Evolutionary conservation across 257 asterid genomes (phyloP).

Genomic region (Knoxia roxburghii): DNA sequence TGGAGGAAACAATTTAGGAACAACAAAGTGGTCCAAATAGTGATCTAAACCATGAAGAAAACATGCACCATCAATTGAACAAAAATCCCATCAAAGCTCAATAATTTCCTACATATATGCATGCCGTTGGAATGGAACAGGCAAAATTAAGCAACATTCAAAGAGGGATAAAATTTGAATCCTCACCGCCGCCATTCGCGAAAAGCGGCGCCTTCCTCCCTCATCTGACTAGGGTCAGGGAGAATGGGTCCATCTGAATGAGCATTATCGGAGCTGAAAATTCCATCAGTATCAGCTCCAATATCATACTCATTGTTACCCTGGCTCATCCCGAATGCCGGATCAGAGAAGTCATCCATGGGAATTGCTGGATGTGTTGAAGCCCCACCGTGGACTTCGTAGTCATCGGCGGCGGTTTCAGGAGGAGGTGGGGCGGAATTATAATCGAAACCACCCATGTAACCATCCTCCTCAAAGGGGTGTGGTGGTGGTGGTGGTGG

Average conservation of each 20-base stretch:
- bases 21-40: not conserved
- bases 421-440: constrained; percentile 31
- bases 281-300: constrained; percentile 50
- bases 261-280: constrained; percentile 34
- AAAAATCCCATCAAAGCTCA: not conserved
- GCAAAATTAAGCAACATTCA: not conserved
- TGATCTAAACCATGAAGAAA: not conserved
- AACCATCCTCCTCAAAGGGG: constrained; percentile 30
- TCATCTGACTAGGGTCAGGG: constrained; percentile 83
- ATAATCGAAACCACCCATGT: constrained; percentile 19
- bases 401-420: constrained; percentile 11
- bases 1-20: not conserved
- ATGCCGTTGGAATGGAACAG: not conserved
- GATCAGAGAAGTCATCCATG: constrained; percentile 10
- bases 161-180: not conserved
- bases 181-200: constrained; percentile 98
- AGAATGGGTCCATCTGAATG: constrained; percentile 63
- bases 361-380: constrained; percentile 26
- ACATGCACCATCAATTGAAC: not conserved
- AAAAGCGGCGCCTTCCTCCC: constrained; percentile 79
- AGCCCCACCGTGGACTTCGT: constrained; percentile 23
- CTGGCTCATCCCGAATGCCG: constrained; percentile 34
- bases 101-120: not conserved
- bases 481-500: constrained; percentile 12
- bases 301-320: constrained; percentile 30